phyloP scores from a whole-genome alignment of 768 basidiomycete genomes.

The Boletus coccyginus region DNA sequence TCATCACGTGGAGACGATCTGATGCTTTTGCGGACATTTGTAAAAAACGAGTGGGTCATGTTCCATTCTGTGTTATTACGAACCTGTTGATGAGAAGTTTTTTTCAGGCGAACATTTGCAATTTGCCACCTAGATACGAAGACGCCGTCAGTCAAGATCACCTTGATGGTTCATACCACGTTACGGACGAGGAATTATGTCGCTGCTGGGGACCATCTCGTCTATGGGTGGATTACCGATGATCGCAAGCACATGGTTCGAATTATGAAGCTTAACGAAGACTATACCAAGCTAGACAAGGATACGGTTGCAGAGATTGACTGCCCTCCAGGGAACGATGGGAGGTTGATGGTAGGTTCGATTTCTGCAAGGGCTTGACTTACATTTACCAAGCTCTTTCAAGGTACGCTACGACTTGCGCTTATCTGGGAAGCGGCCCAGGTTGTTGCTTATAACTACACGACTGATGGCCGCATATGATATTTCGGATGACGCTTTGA shows the following conservation, averaged over 20 bases:
- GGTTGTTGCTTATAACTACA: conserved; percentile 23
- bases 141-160: conserved; percentile 25
- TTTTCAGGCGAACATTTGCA: conserved; percentile 22
- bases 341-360: conserved; percentile 24
- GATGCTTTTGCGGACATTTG: conserved; percentile 25
- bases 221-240: conserved; percentile 30
- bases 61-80: background rate
- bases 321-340: conserved; percentile 26
- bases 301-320: conserved; percentile 28
- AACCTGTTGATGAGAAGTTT: background rate
- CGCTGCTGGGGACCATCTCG: conserved; percentile 23
- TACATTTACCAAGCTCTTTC: background rate
- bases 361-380: background rate
- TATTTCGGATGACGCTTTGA: conserved; percentile 19
- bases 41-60: conserved; percentile 23
- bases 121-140: conserved; percentile 27
- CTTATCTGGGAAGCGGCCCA: conserved; percentile 24
- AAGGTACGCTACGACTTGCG: conserved; percentile 31
- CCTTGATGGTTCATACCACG: conserved; percentile 23
- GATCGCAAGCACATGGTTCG: conserved; percentile 29
- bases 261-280: conserved; percentile 28
- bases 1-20: conserved; percentile 31
- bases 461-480: conserved; percentile 30
- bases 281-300: conserved; percentile 20
- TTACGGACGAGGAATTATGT: conserved; percentile 25